Base-by-base conservation (phyloP, 2,329 filamentous ascomycete species). In the Ampelomyces quisqualis region DNA sequence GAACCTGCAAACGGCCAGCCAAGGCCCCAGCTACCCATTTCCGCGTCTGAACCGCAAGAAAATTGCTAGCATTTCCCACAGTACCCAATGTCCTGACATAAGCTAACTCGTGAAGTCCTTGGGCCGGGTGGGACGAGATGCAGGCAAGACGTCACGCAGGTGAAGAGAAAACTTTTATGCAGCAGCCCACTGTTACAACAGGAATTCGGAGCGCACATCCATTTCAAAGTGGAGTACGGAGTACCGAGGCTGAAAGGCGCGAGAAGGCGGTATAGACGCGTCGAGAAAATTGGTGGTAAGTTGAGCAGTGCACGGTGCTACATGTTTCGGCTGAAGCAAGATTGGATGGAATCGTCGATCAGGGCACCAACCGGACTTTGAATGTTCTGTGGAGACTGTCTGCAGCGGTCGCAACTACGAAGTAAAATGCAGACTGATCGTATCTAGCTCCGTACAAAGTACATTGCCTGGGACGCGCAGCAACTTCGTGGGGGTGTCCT, bases 231-330 rank as follows among this genome's bases (percentile, higher is more conserved):
- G 52, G 56, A 57, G 49, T 47, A 35, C 33, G 52, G 56, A 57
- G 49, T 47, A 35, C 33, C 34, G 49, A 53, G 46, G 45, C 44
- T 43, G 50, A 56, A 49, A 45, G 38, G 35, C 52, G 51, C 51
- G 53, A 58, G 45, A 45, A 41, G 43, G 53, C 57, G 54, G 42
- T 53, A 57, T 53, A 43, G 52, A 68, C 64, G 63, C 64, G 63
- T 68, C 57, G 43, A 50, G 51, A 62, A 55, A 60, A 43, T 43
- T 53, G 47, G 44, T 47, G 37, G 21, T 26, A 47, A 38, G n/a
- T n/a, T n/a, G n/a, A n/a, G n/a, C 41, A 43, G 56, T 41, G 55
- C 56, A 57, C 56, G 53, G 55, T 54, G 49, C 15, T 26, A 7
- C n/a, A n/a, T n/a, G n/a, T n/a, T 49, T 53, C 45, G 51, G 45